A percentile compares a stretch with the other conserved stretches of the same genome.
Evolutionary conservation across 257 asterid genomes (phyloP).

Genomic region (Apocynum venetum): DNA sequence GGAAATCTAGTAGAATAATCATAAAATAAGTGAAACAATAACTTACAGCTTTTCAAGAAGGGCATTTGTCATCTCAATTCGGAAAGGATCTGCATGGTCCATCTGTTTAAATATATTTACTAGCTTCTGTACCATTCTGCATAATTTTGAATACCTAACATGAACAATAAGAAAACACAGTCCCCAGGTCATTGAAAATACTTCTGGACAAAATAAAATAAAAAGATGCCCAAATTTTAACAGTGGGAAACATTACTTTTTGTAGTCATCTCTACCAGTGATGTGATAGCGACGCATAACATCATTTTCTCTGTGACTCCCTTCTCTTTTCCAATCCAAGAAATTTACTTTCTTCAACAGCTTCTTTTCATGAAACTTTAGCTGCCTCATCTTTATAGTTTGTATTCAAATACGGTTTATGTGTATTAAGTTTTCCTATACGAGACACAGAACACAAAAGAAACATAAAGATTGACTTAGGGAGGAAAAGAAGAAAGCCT

Average conservation of each 20-base stretch:
- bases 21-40: not conserved
- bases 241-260: conserved; percentile 38
- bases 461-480: not conserved
- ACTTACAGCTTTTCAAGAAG: conserved; percentile 90
- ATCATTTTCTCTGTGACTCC: conserved; percentile 71
- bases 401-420: not conserved
- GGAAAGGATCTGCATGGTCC: conserved; percentile 73
- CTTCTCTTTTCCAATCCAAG: conserved; percentile 90
- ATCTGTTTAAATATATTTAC: conserved; percentile 86
- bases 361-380: conserved; percentile 80
- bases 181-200: not conserved
- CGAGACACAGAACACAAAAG: not conserved
- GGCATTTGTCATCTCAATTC: conserved; percentile 85
- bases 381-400: conserved; percentile 60
- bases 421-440: not conserved
- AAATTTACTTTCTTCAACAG: conserved; percentile 72
- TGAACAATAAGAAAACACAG: not conserved
- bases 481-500: not conserved
- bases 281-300: conserved; percentile 81
- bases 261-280: conserved; percentile 86
- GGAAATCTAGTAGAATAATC: not conserved
- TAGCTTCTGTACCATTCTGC: conserved; percentile 81
- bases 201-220: not conserved
- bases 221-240: not conserved
- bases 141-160: conserved; percentile 73